Base-by-base conservation (phyloP, 805 yeast genomes). In the Wickerhamiella australiensis region DNA sequence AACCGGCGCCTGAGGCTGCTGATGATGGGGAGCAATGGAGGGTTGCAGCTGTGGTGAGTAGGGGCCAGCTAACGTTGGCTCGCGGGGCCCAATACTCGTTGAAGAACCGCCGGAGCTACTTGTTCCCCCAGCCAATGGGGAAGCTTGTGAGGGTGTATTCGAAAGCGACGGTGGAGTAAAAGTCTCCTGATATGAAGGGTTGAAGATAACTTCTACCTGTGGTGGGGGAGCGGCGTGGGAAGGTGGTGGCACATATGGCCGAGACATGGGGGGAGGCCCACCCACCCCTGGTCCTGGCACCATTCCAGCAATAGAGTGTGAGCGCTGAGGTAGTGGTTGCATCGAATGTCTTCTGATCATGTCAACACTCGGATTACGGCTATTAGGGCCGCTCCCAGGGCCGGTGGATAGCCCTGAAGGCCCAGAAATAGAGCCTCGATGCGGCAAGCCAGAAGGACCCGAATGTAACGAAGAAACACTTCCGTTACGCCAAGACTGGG, bases 401-500 rank as follows among this genome's bases (percentile, higher is more conserved):
- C 41, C 41, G 5, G 41, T 12, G 4, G 22, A 12, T 4, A 4
- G 22, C 22, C 41, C 41, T 13, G 26, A 17, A n/a, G 21, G 27
- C 7, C 27, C 38, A 7, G 38, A 33, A 15, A 33, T 33, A 15
- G 38, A 33, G 18, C 38, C 33, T 7, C 35, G 8, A 35, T 26
- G 45, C 12, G 27, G 31, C 2, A 3, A 4, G 13, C 15, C 21
- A 15, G 21, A 15, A 8, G 9, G 8, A 7, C 31, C 20, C 18
- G 29, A 15, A 33, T 22, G 27, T 13, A 21, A 5, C 4, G 27
- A 21, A 9, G 27, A 33, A 15, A 33, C 38, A 15, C 38, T 33
- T n/a, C 40, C 46, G 12, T 26, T 22, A 13, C 43, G 26, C 49
- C 49, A 36, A n/a, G 31, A 13, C 44, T 44, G 52, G 3, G 41